Evolutionary conservation across 495 filamentous ascomycete genomes (phyloP).

Genomic region (Xylaria cubensis): DNA sequence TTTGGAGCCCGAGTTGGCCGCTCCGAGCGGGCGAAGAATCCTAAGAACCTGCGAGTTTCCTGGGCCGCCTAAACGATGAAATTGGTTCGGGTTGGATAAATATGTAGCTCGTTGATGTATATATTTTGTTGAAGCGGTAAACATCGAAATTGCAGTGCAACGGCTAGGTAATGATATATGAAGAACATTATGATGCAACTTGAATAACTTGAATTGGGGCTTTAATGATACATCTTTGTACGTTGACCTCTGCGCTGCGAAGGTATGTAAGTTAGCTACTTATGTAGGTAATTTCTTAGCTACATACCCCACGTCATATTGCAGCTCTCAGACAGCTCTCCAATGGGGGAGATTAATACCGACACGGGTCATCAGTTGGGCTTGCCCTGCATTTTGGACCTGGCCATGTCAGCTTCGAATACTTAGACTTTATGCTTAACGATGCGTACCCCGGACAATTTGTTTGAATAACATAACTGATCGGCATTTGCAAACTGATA

Average conservation of each 20-base stretch:
- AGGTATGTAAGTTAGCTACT: background rate
- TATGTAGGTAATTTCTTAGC: background rate
- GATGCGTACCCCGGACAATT: background rate
- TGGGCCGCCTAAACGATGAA: constrained; percentile 35
- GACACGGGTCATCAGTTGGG: constrained; percentile 7
- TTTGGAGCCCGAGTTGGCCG: constrained; percentile 30
- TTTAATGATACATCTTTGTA: no score
- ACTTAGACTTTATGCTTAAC: background rate
- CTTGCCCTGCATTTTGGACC: background rate
- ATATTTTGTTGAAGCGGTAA: background rate
- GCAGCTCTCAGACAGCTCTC: constrained; percentile 32
- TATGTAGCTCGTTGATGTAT: background rate
- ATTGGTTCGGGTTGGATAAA: background rate
- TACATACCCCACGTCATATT: constrained; percentile 39
- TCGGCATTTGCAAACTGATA: background rate
- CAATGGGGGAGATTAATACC: constrained; percentile 13
- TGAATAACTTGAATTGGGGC: background rate
- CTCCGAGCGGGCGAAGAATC: constrained; percentile 25
- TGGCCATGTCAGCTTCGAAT: constrained; percentile 3
- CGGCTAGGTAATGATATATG: constrained; percentile 1
- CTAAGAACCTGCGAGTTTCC: constrained; percentile 41
- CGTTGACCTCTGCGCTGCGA: no score
- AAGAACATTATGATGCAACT: background rate
- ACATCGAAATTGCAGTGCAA: background rate
- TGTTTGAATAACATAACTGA: background rate